These are phyloP conservation scores for Selaginella tamariscina DNA, from an alignment of 75 land plant species.

Conservation along the genomic window DNA sequence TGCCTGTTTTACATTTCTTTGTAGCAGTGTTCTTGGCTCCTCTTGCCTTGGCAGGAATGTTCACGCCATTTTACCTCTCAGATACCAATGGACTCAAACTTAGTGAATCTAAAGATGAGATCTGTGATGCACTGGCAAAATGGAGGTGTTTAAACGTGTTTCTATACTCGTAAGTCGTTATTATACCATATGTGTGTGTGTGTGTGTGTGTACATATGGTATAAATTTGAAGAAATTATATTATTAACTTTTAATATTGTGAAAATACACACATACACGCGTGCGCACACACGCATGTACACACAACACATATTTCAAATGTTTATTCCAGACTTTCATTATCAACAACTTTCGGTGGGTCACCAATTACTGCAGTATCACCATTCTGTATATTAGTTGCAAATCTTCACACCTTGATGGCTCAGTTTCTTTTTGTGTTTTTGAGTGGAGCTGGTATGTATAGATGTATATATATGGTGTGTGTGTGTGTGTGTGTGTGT, in stretches of 20 bases:
- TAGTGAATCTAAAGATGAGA: neutral
- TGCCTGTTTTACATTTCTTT: neutral
- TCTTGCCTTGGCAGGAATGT: neutral
- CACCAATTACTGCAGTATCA: conserved; percentile 18
- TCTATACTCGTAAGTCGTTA: conserved; percentile 5
- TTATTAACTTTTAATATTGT: too few relatives aligned
- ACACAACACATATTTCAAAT: neutral
- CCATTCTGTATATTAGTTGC: conserved; percentile 21
- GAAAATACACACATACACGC: too few relatives aligned
- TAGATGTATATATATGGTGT: neutral
- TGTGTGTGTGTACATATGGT: too few relatives aligned
- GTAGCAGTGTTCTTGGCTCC: neutral
- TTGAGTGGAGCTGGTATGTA: conserved; percentile 22
- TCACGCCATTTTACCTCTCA: neutral
- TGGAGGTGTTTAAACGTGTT: neutral
- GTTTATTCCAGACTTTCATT: conserved; percentile 16
- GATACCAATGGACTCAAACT: neutral
- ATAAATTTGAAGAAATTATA: too few relatives aligned
- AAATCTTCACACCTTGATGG: conserved; percentile 20
- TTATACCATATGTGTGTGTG: neutral
- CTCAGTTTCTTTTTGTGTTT: conserved; percentile 22
- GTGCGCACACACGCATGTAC: too few relatives aligned
- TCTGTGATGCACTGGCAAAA: neutral
- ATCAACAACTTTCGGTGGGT: conserved; percentile 22
- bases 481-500: neutral